phyloP scores from a whole-genome alignment of 805 yeast species.

The Yarrowia sp. region DNA sequence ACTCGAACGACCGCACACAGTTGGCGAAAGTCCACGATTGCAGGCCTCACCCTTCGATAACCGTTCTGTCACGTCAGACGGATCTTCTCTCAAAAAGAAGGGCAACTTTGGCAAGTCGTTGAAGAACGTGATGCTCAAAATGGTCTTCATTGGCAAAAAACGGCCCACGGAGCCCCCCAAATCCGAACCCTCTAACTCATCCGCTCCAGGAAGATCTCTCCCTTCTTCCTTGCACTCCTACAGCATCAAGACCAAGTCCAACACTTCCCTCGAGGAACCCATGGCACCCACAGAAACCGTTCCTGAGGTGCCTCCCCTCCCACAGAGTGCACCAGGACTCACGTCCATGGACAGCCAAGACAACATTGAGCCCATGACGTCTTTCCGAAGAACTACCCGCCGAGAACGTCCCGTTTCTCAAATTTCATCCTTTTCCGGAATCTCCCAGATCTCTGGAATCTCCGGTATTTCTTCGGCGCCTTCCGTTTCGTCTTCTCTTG shows the following conservation, averaged over 20 bases:
- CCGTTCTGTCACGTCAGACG: constrained; percentile 22
- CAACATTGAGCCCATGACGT: constrained; percentile 28
- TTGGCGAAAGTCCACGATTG: constrained; percentile 14
- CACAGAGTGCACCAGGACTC: constrained; percentile 10
- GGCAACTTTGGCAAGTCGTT: constrained; percentile 38
- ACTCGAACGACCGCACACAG: constrained; percentile 14
- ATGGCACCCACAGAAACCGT: background rate
- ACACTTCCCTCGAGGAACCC: constrained; percentile 4
- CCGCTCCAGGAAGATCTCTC: background rate
- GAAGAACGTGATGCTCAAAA: constrained; percentile 41
- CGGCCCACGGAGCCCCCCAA: background rate
- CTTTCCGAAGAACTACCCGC: constrained; percentile 6
- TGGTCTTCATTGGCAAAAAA: constrained; percentile 37
- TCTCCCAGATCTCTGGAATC: constrained; percentile 60
- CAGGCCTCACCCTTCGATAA: constrained; percentile 24
- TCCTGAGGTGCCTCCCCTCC: constrained; percentile 18
- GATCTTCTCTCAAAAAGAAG: constrained; percentile 19
- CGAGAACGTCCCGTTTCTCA: constrained; percentile 58
- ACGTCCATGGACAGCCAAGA: background rate
- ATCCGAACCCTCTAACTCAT: background rate
- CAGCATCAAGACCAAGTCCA: constrained; percentile 22
- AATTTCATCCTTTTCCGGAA: constrained; percentile 57
- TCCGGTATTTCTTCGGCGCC: constrained; percentile 45
- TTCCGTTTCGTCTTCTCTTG: constrained; percentile 43
- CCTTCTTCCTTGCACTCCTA: constrained; percentile 13